These are phyloP conservation scores for Colletotrichum caudatum DNA, from an alignment of 2,329 filamentous ascomycete species.

Conservation along the genomic window DNA sequence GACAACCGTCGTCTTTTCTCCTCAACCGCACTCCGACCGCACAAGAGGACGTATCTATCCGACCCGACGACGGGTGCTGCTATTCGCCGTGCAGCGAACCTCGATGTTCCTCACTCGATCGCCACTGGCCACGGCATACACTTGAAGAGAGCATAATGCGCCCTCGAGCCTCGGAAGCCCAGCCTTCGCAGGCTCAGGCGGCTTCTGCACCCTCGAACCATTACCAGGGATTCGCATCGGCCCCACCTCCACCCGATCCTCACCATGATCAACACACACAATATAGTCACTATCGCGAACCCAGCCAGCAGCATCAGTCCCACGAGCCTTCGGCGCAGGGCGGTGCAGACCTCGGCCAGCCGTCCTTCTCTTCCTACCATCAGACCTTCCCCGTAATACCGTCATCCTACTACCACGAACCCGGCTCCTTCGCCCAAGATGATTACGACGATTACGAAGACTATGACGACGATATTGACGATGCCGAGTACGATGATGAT, in stretches of 20 bases:
- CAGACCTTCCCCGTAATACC: conserved; percentile 37
- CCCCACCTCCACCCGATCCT: conserved; percentile 29
- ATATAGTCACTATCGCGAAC: conserved; percentile 30
- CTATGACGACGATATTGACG: conserved; percentile 32
- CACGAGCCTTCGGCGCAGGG: conserved; percentile 16
- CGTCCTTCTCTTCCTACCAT: conserved; percentile 25
- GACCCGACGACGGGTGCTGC: conserved; percentile 16
- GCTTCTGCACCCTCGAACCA: conserved; percentile 30
- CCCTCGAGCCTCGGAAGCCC: conserved; percentile 34
- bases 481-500: conserved; percentile 40
- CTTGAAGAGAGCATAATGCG: conserved; percentile 35
- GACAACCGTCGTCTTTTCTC: neutral
- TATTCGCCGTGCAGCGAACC: conserved; percentile 9
- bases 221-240: conserved; percentile 26
- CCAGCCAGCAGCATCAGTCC: conserved; percentile 19
- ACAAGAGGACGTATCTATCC: conserved; percentile 18
- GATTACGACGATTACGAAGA: conserved; percentile 31
- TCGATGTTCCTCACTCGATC: conserved; percentile 34
- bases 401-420: conserved; percentile 34
- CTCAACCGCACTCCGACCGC: conserved; percentile 27
- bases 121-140: conserved; percentile 31
- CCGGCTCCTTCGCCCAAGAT: conserved; percentile 19
- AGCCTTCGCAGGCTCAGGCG: conserved; percentile 38
- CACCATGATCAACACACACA: conserved; percentile 21
- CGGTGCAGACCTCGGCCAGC: conserved; percentile 7